A percentile compares a stretch with the other conserved stretches of the same genome.
These are phyloP conservation scores for Amanita rubescens DNA, from an alignment of 768 basidiomycete species.

Conservation along the genomic window DNA sequence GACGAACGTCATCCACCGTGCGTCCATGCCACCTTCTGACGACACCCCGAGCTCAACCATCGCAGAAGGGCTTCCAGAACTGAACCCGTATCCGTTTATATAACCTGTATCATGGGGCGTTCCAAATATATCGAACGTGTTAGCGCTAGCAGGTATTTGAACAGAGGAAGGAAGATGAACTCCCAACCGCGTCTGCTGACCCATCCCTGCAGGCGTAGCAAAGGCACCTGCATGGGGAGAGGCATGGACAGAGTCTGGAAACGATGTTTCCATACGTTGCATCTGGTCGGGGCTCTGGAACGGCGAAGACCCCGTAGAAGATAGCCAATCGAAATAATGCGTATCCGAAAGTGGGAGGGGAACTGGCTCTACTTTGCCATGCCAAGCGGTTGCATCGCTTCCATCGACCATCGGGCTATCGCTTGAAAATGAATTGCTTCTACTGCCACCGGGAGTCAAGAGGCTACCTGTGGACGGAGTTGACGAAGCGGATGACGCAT, in stretches of 20 bases:
- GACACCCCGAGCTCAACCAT: slow-evolving; percentile 38
- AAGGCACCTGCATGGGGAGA: background rate
- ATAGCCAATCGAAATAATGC: slow-evolving; percentile 4
- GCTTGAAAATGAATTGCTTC: slow-evolving; percentile 1
- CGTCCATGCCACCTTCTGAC: slow-evolving; percentile 38
- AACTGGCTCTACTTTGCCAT: slow-evolving; percentile 4
- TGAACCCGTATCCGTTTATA: background rate
- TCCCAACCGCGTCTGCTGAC: background rate
- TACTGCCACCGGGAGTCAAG: background rate
- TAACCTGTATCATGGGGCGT: background rate
- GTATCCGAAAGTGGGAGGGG: background rate
- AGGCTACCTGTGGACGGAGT: background rate
- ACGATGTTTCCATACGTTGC: background rate
- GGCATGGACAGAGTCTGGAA: background rate
- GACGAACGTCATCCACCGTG: slow-evolving; percentile 43
- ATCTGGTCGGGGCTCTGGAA: slow-evolving; percentile 1
- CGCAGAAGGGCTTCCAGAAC: slow-evolving; percentile 13
- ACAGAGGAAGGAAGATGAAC: background rate
- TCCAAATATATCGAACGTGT: slow-evolving; percentile 1
- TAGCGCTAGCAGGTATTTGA: background rate
- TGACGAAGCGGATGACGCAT: background rate
- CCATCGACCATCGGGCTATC: background rate
- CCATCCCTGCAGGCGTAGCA: background rate
- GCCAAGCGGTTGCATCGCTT: background rate
- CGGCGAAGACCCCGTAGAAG: background rate